These are phyloP conservation scores for Pueraria montana DNA, from an alignment of 306 rosid genomes.

Conservation along the genomic window DNA sequence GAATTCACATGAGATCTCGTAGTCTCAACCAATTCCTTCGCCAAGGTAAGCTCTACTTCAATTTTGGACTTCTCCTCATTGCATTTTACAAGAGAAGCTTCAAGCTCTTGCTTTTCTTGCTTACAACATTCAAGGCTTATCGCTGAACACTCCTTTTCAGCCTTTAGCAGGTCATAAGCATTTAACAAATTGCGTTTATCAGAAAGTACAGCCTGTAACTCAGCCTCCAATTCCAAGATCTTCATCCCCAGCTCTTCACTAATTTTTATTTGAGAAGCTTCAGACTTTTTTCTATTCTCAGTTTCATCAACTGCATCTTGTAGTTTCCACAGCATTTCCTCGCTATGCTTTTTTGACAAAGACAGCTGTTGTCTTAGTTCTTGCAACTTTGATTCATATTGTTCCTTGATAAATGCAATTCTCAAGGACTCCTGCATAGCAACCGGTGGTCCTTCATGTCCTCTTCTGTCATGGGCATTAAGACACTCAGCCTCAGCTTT, in stretches of 20 bases:
- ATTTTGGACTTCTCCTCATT: conserved; percentile 78
- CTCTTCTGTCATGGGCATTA: conserved; percentile 76
- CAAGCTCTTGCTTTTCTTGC: conserved; percentile 93
- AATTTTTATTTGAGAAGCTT: conserved; percentile 76
- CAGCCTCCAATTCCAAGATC: conserved; percentile 89
- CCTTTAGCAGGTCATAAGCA: conserved; percentile 84
- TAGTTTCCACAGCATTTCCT: conserved; percentile 92
- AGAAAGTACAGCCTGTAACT: conserved; percentile 75
- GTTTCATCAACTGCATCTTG: conserved; percentile 87
- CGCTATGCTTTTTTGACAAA: conserved; percentile 83
- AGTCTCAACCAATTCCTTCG: conserved; percentile 64
- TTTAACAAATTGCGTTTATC: conserved; percentile 88
- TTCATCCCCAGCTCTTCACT: conserved; percentile 84
- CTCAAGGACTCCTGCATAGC: conserved; percentile 93
- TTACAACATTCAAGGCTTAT: conserved; percentile 96
- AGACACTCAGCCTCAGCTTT: conserved; percentile 81
- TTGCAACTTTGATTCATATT: conserved; percentile 92
- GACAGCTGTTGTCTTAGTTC: conserved; percentile 88
- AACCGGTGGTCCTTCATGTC: conserved; percentile 73
- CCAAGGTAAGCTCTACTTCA: conserved; percentile 66
- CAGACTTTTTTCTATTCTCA: conserved; percentile 81
- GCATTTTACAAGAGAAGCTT: conserved; percentile 80
- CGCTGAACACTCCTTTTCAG: conserved; percentile 94
- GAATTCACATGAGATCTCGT: conserved; percentile 52
- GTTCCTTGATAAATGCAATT: conserved; percentile 97